Conservation (phyloP, 306 rosid species). For the Erythrophleum fordii region DNA sequence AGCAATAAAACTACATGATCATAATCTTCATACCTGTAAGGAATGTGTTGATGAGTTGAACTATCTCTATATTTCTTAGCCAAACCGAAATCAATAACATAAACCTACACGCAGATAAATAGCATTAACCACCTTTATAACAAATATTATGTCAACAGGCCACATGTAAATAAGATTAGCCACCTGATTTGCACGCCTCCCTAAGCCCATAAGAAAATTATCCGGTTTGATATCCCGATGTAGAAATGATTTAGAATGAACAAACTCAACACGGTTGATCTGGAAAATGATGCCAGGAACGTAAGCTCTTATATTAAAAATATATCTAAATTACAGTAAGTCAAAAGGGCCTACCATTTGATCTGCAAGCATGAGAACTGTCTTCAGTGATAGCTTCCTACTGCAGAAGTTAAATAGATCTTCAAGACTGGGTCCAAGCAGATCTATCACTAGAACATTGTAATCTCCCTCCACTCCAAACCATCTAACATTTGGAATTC, state of each 20-base stretch:
- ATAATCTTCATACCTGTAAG: conserved; percentile 70
- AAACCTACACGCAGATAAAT: conserved; percentile 51
- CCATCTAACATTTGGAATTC: conserved; percentile 86
- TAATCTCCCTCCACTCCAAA: conserved; percentile 93
- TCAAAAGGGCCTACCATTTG: conserved; percentile 68
- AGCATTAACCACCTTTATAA: conserved; percentile 21
- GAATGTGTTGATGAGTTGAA: conserved; percentile 88
- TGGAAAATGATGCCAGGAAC: conserved; percentile 35
- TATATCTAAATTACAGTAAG: not conserved
- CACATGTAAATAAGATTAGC: not conserved
- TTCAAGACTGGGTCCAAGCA: conserved; percentile 95
- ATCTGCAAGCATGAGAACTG: conserved; percentile 93
- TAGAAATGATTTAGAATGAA: conserved; percentile 82
- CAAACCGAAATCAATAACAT: conserved; percentile 83
- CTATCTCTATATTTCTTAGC: conserved; percentile 91
- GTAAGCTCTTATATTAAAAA: not conserved
- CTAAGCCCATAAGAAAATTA: conserved; percentile 91
- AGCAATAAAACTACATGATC: not conserved
- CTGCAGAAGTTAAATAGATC: conserved; percentile 91
- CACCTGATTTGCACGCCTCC: conserved; percentile 94
- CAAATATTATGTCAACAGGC: not conserved
- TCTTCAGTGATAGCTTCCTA: conserved; percentile 85
- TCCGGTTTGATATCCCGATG: conserved; percentile 95
- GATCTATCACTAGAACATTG: conserved; percentile 89
- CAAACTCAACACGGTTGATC: conserved; percentile 89